These are phyloP conservation scores for Aureobasidium sp. DNA, from an alignment of 2,329 filamentous ascomycete genomes.

Conservation along the genomic window DNA sequence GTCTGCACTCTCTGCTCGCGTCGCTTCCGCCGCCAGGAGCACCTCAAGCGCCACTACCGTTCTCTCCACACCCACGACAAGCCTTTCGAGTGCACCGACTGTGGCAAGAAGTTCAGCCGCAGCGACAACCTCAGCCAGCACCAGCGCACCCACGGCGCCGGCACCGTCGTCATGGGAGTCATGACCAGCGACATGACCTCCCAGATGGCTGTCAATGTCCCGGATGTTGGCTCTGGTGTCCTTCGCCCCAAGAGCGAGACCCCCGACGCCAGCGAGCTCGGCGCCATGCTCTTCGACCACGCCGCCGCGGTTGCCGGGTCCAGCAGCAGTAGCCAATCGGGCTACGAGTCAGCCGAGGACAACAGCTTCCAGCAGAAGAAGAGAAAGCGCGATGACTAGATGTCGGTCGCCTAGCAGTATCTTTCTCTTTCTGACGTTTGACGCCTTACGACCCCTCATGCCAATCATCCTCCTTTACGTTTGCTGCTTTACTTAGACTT, in stretches of 20 bases:
- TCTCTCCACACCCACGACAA: constrained; percentile 98
- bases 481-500: constrained; percentile 5
- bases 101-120: constrained; percentile 97
- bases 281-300: constrained; percentile 72
- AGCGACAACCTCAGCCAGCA: constrained; percentile 97
- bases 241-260: constrained; percentile 30
- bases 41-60: constrained; percentile 96
- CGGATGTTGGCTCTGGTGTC: constrained; percentile 27
- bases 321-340: constrained; percentile 38
- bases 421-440: constrained; percentile 8
- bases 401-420: neutral
- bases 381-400: constrained; percentile 38
- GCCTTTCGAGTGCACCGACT: constrained; percentile 95
- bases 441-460: constrained; percentile 12
- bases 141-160: constrained; percentile 83
- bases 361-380: constrained; percentile 35
- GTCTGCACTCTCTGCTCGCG: constrained; percentile 94
- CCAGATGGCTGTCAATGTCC: constrained; percentile 26
- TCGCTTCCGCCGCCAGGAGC: constrained; percentile 95
- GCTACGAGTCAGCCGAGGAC: constrained; percentile 16
- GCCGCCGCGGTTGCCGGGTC: constrained; percentile 65
- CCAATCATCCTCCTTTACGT: neutral
- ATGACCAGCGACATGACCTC: constrained; percentile 38
- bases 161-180: constrained; percentile 85
- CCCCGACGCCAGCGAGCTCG: constrained; percentile 57